Evolutionary conservation across 2,329 filamentous ascomycete species (phyloP).

Genomic region (Colletotrichum sp.): DNA sequence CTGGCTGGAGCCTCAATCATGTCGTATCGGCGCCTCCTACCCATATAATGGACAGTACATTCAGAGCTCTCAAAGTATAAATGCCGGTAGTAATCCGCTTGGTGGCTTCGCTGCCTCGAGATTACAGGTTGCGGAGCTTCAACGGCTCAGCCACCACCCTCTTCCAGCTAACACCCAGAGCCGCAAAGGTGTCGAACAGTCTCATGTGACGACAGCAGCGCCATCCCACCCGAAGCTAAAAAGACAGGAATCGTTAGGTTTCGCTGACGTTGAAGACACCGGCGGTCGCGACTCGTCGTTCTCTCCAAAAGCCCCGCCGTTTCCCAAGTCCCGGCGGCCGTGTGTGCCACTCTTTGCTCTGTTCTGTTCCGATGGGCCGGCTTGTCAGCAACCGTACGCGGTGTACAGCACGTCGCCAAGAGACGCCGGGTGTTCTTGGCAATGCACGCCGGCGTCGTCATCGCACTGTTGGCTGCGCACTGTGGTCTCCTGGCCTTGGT

Average conservation of each 20-base stretch:
- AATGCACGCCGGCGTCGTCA: conserved; percentile 9
- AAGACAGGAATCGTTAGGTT: background rate
- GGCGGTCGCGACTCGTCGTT: background rate
- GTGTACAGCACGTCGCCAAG: conserved; percentile 6
- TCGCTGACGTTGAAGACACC: background rate
- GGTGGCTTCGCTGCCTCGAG: background rate
- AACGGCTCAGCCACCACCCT: background rate
- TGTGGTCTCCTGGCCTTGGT: background rate
- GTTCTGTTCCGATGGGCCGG: conserved; percentile 1
- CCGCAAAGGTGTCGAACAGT: background rate
- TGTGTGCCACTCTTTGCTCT: background rate
- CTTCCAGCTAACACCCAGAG: background rate
- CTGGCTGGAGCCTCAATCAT: background rate
- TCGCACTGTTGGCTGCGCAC: background rate
- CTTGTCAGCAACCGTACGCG: background rate
- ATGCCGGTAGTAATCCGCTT: background rate
- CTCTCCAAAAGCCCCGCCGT: background rate
- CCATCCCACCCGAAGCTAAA: background rate
- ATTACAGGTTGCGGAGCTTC: background rate
- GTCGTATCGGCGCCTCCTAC: background rate
- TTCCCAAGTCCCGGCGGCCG: background rate
- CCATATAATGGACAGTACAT: background rate
- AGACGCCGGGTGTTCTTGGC: conserved; percentile 4
- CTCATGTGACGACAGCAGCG: background rate
- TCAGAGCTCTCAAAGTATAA: background rate